phyloP scores from a whole-genome alignment of 805 yeast genomes.

The Scheffersomyces amazonensis region DNA sequence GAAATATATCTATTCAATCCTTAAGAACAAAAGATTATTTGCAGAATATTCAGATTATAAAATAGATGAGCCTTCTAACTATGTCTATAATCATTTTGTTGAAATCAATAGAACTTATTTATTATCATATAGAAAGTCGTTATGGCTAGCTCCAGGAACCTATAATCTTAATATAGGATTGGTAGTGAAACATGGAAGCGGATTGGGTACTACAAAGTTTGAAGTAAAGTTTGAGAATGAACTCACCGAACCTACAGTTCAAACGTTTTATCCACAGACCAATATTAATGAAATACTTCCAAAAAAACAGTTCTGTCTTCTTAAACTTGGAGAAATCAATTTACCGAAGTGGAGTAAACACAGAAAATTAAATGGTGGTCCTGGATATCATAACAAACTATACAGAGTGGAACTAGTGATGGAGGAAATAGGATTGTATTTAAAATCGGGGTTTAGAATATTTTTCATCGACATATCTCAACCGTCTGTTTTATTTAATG shows the following conservation, averaged over 20 bases:
- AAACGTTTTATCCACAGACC: slow-evolving; percentile 53
- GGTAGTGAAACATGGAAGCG: slow-evolving; percentile 51
- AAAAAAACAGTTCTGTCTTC: slow-evolving; percentile 44
- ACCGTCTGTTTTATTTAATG: slow-evolving; percentile 39
- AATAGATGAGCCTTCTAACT: slow-evolving; percentile 48
- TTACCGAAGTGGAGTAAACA: slow-evolving; percentile 20
- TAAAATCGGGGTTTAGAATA: slow-evolving; percentile 51
- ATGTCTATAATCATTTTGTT: slow-evolving; percentile 41
- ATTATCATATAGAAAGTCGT: slow-evolving; percentile 41
- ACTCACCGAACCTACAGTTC: slow-evolving; percentile 20
- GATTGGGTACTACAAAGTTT: slow-evolving; percentile 58
- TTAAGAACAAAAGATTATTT: slow-evolving; percentile 51
- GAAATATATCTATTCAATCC: slow-evolving; percentile 49
- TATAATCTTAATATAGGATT: slow-evolving; percentile 53
- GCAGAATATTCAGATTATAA: slow-evolving; percentile 44
- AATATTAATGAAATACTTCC: slow-evolving; percentile 59
- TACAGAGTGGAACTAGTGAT: slow-evolving; percentile 40
- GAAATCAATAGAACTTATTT: slow-evolving; percentile 50
- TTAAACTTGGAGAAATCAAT: slow-evolving; percentile 49
- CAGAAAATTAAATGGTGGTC: slow-evolving; percentile 2
- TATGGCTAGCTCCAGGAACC: slow-evolving; percentile 47
- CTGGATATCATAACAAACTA: slow-evolving; percentile 15
- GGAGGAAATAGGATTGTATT: slow-evolving; percentile 56
- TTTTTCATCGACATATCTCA: slow-evolving; percentile 43
- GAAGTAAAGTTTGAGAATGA: slow-evolving; percentile 35